These are phyloP conservation scores for Eutypella sp. DNA, from an alignment of 2,329 filamentous ascomycete species.

Conservation along the genomic window DNA sequence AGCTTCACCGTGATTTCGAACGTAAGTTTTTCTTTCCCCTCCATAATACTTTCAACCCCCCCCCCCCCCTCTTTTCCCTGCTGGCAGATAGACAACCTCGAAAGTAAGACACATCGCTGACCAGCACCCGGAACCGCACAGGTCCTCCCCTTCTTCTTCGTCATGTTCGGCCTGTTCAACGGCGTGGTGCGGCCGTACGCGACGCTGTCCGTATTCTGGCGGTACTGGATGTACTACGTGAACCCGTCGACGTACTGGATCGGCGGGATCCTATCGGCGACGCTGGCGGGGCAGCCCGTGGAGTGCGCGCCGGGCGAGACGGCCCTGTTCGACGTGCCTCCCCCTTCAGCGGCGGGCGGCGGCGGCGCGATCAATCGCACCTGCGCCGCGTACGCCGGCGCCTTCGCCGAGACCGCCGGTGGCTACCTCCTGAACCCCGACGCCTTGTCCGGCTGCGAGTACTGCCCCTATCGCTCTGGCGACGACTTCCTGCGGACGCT, in stretches of 20 bases:
- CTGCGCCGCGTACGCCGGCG: slow-evolving; percentile 58
- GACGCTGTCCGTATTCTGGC: slow-evolving; percentile 64
- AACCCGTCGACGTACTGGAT: slow-evolving; percentile 71
- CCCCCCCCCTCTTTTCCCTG: not conserved
- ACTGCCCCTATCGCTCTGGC: slow-evolving; percentile 57
- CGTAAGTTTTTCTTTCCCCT: slow-evolving; percentile 26
- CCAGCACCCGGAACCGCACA: slow-evolving; percentile 12
- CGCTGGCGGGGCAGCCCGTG: slow-evolving; percentile 48
- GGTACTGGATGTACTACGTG: slow-evolving; percentile 66
- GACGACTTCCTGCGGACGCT: slow-evolving; percentile 60
- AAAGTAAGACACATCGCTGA: not conserved
- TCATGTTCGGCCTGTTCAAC: slow-evolving; percentile 72
- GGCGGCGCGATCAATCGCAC: too few species aligned
- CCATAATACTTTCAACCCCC: not conserved
- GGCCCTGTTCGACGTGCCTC: slow-evolving; percentile 52
- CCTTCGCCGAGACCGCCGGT: slow-evolving; percentile 45
- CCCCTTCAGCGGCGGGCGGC: too few species aligned
- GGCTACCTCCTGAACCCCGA: slow-evolving; percentile 62
- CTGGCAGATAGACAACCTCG: not conserved
- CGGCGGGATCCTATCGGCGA: slow-evolving; percentile 61
- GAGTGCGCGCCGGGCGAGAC: slow-evolving; percentile 38
- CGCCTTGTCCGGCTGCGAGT: slow-evolving; percentile 57
- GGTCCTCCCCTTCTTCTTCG: slow-evolving; percentile 74
- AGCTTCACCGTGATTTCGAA: slow-evolving; percentile 76
- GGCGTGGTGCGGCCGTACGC: slow-evolving; percentile 67